Conservation (phyloP, 441 rosid species). For the Adansonia grandidieri region DNA sequence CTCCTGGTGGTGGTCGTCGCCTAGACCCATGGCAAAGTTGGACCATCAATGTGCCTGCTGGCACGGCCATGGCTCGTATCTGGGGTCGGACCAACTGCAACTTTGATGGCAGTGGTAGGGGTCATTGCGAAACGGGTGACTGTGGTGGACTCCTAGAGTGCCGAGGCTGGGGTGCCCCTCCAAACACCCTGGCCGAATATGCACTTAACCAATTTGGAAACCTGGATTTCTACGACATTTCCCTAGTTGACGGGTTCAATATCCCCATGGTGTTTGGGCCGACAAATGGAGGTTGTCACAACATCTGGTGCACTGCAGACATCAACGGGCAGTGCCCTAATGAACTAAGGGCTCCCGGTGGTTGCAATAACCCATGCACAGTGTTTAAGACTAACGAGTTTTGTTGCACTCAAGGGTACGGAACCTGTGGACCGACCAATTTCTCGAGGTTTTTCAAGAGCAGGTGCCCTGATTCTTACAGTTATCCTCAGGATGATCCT, state of each 20-base stretch:
- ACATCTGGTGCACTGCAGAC: slow-evolving; percentile 40
- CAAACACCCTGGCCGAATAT: slow-evolving; percentile 63
- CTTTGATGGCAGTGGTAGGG: slow-evolving; percentile 48
- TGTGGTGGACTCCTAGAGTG: slow-evolving; percentile 53
- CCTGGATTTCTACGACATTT: slow-evolving; percentile 53
- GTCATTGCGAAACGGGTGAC: slow-evolving; percentile 55
- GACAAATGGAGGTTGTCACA: slow-evolving; percentile 28
- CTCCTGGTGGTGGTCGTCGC: slow-evolving; percentile 31
- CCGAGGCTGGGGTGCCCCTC: slow-evolving; percentile 45
- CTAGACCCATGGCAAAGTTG: slow-evolving; percentile 49
- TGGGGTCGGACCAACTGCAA: slow-evolving; percentile 61
- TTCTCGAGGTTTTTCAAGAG: slow-evolving; percentile 50
- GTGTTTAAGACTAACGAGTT: slow-evolving; percentile 46
- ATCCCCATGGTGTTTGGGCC: slow-evolving; percentile 55
- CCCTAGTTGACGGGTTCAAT: slow-evolving; percentile 60
- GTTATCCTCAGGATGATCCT: slow-evolving; percentile 56
- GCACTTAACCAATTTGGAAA: slow-evolving; percentile 38
- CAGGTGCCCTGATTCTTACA: slow-evolving; percentile 52
- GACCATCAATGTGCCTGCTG: slow-evolving; percentile 37
- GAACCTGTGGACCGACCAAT: slow-evolving; percentile 51
- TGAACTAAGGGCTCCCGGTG: slow-evolving; percentile 38
- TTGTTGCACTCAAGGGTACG: slow-evolving; percentile 48
- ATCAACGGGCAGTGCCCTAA: slow-evolving; percentile 48
- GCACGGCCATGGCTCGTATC: slow-evolving; percentile 40
- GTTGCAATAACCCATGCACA: slow-evolving; percentile 54